Base-by-base conservation (phyloP, 257 asterid genomes). In the Ligustrum vulgare region DNA sequence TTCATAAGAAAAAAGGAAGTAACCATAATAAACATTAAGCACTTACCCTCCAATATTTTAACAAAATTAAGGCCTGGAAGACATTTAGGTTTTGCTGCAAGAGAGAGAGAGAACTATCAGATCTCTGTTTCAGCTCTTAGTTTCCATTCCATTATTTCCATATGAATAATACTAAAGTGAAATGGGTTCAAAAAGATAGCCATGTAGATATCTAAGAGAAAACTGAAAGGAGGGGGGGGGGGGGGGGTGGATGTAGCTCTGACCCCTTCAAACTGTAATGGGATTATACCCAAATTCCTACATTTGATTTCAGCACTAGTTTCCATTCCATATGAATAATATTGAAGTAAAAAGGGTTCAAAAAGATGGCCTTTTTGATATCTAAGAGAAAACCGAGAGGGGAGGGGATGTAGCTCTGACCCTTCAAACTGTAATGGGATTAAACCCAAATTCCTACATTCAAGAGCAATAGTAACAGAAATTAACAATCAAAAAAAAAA, bases 31-130 rank as follows among this genome's bases (percentile, higher is more conserved):
- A 54, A 54, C 63, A 22, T 7, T 25, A 70, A 43, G 36, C 22
- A 3, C 22, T 71, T 90, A 94, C 98, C 96, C 89, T 83, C 98
- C 78, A 94, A 77, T 72, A 94, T 60, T 77, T 79, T 83, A 60
- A 92, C 80, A 75, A 94, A 94, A 85, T 91, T 88, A 23, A 78
- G 69, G 58, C 96, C 97, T 0, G 95, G 96, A 83, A 87, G 89
- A 79, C 93, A 88, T 83, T 75, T 91, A 0, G 99, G 99, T 73
- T 90, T 92, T 41, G 80, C 99, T 94, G 96, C 76, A 80, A 76
- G 60, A n/a, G 39, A 20, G 22, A 36, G 4, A 47, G 18, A 65
- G 34, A 69, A 36, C 41, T 3, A 64, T 51, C 23, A 54, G 60
- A 78, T 75, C 15, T 43, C 25, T 41, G 25, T 39, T 15, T 45